Evolutionary conservation across 2,329 filamentous ascomycete species (phyloP).

Genomic region (Chalaropsis ovoidea): DNA sequence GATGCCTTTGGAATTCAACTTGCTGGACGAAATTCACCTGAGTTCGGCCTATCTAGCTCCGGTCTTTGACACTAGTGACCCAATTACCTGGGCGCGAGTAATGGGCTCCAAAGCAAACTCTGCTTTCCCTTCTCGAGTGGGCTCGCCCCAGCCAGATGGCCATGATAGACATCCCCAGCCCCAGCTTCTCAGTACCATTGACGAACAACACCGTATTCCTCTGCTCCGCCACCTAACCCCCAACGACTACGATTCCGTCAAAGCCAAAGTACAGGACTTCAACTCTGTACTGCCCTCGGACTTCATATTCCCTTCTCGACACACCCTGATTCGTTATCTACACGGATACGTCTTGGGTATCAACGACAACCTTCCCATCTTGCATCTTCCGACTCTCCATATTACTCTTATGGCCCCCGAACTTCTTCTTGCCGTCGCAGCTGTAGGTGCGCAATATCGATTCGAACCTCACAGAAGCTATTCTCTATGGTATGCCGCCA

Average conservation of each 20-base stretch:
- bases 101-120: constrained; percentile 40
- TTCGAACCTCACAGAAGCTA: constrained; percentile 51
- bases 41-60: constrained; percentile 13
- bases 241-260: constrained; percentile 46
- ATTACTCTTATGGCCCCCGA: constrained; percentile 57
- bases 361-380: constrained; percentile 46
- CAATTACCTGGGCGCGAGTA: constrained; percentile 20
- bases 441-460: constrained; percentile 57
- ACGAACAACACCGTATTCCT: constrained; percentile 32
- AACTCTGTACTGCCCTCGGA: constrained; percentile 49
- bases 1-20: constrained; percentile 26
- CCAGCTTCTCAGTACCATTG: constrained; percentile 28
- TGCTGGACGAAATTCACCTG: constrained; percentile 16
- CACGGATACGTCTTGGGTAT: constrained; percentile 62
- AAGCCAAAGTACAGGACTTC: constrained; percentile 52
- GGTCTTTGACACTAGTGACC: constrained; percentile 18
- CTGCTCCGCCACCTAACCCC: constrained; percentile 42
- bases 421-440: constrained; percentile 55
- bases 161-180: constrained; percentile 33
- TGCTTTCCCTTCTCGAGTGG: constrained; percentile 46
- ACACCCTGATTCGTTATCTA: constrained; percentile 58
- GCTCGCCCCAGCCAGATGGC: constrained; percentile 45
- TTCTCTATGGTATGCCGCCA: constrained; percentile 52
- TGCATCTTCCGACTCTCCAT: constrained; percentile 57
- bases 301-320: constrained; percentile 58